Evolutionary conservation across 345 rosid genomes (phyloP).

Genomic region (Populus deltoides): DNA sequence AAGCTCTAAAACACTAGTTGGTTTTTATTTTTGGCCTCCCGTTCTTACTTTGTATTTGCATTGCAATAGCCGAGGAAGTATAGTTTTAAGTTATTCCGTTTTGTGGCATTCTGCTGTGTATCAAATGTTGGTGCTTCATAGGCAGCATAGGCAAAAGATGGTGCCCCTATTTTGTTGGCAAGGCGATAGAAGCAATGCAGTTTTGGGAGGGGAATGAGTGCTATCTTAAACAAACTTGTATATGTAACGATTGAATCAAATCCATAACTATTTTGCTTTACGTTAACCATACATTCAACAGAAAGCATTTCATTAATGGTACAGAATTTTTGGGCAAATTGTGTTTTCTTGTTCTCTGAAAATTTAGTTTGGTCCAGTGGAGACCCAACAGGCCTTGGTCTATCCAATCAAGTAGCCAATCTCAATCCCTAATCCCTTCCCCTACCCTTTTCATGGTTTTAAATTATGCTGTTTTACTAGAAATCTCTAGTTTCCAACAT

Average conservation of each 20-base stretch:
- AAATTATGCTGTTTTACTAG: too few relatives aligned
- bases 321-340: not conserved
- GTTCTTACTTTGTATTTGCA: not conserved
- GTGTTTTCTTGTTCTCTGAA: not conserved
- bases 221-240: too few relatives aligned
- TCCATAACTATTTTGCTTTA: not conserved
- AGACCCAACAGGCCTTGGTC: too few relatives aligned
- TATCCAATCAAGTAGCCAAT: not conserved
- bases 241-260: not conserved
- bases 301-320: not conserved
- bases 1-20: constrained; percentile 12
- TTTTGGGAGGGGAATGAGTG: not conserved
- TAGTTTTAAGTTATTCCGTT: not conserved
- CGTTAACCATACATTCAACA: not conserved
- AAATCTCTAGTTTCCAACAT: not conserved
- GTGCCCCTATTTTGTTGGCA: not conserved
- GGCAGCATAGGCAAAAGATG: too few relatives aligned
- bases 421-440: not conserved
- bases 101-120: too few relatives aligned
- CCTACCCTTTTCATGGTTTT: too few relatives aligned
- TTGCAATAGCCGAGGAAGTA: not conserved
- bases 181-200: constrained; percentile 2
- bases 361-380: not conserved
- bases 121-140: not conserved
- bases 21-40: not conserved